Conservation (phyloP, 2,329 filamentous ascomycete species). For the Lachnum nothofagi region DNA sequence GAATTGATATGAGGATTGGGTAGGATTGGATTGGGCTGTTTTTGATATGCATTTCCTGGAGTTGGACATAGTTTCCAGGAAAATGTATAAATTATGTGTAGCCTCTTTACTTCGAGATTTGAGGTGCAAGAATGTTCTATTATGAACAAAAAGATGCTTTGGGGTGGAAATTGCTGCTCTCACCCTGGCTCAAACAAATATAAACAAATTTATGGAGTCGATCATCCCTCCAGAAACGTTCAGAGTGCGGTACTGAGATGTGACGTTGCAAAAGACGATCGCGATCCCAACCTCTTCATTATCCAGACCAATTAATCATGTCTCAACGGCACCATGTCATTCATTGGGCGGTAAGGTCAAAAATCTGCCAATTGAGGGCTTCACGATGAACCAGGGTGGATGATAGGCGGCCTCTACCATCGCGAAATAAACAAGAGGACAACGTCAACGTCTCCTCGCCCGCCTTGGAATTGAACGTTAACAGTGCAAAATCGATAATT, state of each 20-base stretch:
- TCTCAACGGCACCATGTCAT: not conserved
- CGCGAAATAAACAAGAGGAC: not conserved
- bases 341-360: not conserved
- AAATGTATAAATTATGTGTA: not conserved
- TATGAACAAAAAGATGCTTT: not conserved
- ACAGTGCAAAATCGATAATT: too few relatives aligned
- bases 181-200: not conserved
- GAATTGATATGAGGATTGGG: slow-evolving; percentile 13
- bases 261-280: too few relatives aligned
- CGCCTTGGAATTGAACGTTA: not conserved
- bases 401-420: slow-evolving; percentile 3
- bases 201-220: too few relatives aligned
- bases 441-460: not conserved
- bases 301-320: not conserved
- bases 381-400: slow-evolving; percentile 3
- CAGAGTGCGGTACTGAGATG: too few relatives aligned
- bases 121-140: too few relatives aligned
- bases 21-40: not conserved
- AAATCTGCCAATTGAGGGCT: slow-evolving; percentile 1
- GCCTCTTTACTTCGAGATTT: too few relatives aligned
- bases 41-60: not conserved
- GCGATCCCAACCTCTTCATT: too few relatives aligned
- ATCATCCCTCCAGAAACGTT: too few relatives aligned
- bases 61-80: not conserved
- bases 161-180: not conserved